Evolutionary conservation across 192 early-diverging fungal genomes (phyloP), one percentile per base, ranked within the genome.

Genomic region (Borealophlyctis nickersoniae): DNA sequence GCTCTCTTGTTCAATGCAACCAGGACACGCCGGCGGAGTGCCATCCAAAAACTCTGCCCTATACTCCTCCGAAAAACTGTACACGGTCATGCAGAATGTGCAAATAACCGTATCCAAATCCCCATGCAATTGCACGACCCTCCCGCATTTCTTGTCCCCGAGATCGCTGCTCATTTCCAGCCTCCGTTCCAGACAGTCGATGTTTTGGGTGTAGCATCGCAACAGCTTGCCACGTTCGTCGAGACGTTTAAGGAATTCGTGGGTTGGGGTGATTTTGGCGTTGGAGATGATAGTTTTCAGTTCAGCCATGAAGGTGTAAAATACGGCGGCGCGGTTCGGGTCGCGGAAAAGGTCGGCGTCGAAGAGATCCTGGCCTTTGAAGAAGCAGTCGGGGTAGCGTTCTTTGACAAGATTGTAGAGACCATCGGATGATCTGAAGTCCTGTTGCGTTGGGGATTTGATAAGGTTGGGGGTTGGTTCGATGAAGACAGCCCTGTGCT

Each of bases 121-220:
- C 3, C 96, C 96, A 71, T 98, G 96, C 19, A 98, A 82, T 76
- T 94, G 94, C 13, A 98, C 91, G 0, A 95, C 89, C 13, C 76
- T 67, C 19, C 84, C 83, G 26, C 76, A 72, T 58, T 76, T 77
- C 52, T 86, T 86, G 59, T 63, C 58, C 30, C 14, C 54, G 36
- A 51, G 24, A 50, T 73, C 56, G 45, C 39, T 63, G 16, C 32
- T 58, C 58, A 58, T 62, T 16, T 87, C 86, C 2, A 91, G 76
- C 16, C 83, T 79, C 51, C 84, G 82, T 68, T 98, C 95, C 13
- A 98, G 77, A 65, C 90, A 87, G 65, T 98, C 96, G 61, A 97
- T 97, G 73, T 98, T 98, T 62, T 81, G 96, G 14, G 96, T 97
- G 57, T 98, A 98, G 72, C 91, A 93, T 4, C 96, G 76, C 26